Evolutionary conservation across 805 yeast species (phyloP).

Genomic region (Cephaloascus fragrans): DNA sequence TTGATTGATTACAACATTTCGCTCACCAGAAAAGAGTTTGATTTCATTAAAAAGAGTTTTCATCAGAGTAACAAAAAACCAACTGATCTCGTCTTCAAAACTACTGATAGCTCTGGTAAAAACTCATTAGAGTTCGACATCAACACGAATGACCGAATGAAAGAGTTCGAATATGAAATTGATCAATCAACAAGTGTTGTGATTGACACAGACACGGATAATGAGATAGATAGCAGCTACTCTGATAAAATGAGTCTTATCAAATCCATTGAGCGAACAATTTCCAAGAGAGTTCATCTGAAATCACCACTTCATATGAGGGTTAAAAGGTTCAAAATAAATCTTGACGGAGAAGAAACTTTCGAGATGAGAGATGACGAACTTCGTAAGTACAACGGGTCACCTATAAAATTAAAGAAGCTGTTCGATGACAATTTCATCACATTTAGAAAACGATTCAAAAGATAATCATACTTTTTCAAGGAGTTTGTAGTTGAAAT

Average conservation of each 20-base stretch:
- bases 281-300: background rate
- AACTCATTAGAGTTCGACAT: no score
- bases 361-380: background rate
- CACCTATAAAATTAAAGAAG: background rate
- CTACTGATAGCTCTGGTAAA: no score
- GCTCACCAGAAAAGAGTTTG: background rate
- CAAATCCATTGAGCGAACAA: background rate
- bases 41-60: background rate
- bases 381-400: background rate
- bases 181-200: background rate
- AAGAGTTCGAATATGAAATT: no score
- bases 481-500: no score
- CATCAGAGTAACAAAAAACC: background rate
- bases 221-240: background rate
- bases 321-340: constrained; percentile 10
- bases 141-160: no score
- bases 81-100: background rate
- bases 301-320: constrained; percentile 16
- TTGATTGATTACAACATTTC: background rate
- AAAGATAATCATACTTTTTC: no score
- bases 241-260: background rate
- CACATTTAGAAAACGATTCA: background rate
- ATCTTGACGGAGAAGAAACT: background rate
- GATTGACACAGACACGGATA: background rate
- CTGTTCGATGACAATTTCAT: background rate